Percentiles rank a stretch among this genome's conserved stretches.
Conservation (phyloP, 148 eudicot genomes). For the Polygonum aviculare region DNA sequence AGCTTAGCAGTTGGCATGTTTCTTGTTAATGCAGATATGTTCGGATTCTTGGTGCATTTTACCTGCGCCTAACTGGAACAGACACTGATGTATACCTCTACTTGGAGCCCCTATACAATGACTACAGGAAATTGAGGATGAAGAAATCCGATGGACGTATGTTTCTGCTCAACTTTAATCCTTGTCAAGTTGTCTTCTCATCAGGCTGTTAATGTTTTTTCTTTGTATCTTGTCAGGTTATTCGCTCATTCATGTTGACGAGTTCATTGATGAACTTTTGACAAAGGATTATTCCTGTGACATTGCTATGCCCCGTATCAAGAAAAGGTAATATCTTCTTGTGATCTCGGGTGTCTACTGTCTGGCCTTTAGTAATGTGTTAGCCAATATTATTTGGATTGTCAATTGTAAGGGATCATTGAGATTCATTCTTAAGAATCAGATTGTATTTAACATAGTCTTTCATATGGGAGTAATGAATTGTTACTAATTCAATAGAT, state of each 20-base stretch:
- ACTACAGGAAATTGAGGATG: conserved; percentile 74
- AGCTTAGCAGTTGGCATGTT: neutral
- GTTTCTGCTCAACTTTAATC: conserved; percentile 9
- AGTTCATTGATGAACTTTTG: conserved; percentile 83
- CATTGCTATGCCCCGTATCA: conserved; percentile 84
- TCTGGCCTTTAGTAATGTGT: neutral
- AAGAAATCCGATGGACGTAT: conserved; percentile 67
- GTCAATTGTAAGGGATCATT: neutral
- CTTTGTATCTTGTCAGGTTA: conserved; percentile 33
- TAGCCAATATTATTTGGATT: neutral
- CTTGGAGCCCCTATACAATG: conserved; percentile 88
- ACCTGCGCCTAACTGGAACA: conserved; percentile 86
- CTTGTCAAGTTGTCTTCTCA: neutral
- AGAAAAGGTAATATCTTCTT: conserved; percentile 51
- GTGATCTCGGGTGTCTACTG: neutral
- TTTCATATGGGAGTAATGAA: neutral
- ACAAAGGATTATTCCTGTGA: conserved; percentile 87
- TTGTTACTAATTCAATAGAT: neutral
- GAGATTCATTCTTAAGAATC: neutral
- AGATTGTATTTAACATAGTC: neutral
- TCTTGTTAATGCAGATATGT: conserved; percentile 49
- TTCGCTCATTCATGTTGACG: conserved; percentile 77
- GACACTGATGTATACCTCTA: conserved; percentile 83
- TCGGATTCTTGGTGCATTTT: conserved; percentile 87
- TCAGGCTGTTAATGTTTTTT: neutral